phyloP scores from a whole-genome alignment of 139 green algal genomes.

The Nannochloris sp. region DNA sequence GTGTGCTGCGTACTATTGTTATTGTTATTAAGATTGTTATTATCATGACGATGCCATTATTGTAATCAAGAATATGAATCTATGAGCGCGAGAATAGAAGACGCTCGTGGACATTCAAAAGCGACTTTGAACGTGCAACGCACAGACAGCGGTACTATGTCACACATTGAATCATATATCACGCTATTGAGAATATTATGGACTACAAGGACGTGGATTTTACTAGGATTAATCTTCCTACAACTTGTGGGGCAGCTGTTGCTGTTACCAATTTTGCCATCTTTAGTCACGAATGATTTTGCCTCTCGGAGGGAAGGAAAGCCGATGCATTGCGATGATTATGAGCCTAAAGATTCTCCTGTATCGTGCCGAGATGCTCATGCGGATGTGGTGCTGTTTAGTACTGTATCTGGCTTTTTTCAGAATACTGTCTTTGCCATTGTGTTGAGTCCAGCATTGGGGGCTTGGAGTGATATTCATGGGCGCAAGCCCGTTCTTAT shows the following conservation, averaged over 20 bases:
- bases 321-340: slow-evolving; percentile 55
- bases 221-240: slow-evolving; percentile 27
- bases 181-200: slow-evolving; percentile 10
- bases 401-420: slow-evolving; percentile 53
- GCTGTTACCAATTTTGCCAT: slow-evolving; percentile 47
- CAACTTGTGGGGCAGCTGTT: slow-evolving; percentile 20
- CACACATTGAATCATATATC: neutral
- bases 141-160: neutral
- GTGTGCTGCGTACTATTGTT: no score
- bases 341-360: slow-evolving; percentile 14
- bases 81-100: no score
- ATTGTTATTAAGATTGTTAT: no score
- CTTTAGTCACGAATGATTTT: slow-evolving; percentile 71
- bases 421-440: slow-evolving; percentile 40
- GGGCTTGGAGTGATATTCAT: slow-evolving; percentile 52
- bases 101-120: no score
- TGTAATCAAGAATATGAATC: no score
- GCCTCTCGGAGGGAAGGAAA: slow-evolving; percentile 40
- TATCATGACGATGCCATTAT: no score
- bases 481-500: slow-evolving; percentile 74
- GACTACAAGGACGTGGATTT: slow-evolving; percentile 20
- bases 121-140: no score
- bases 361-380: slow-evolving; percentile 47
- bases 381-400: slow-evolving; percentile 43
- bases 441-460: slow-evolving; percentile 53